phyloP scores from a whole-genome alignment of 2,329 filamentous ascomycete species.

The Ophiostoma novo-ulmi region DNA sequence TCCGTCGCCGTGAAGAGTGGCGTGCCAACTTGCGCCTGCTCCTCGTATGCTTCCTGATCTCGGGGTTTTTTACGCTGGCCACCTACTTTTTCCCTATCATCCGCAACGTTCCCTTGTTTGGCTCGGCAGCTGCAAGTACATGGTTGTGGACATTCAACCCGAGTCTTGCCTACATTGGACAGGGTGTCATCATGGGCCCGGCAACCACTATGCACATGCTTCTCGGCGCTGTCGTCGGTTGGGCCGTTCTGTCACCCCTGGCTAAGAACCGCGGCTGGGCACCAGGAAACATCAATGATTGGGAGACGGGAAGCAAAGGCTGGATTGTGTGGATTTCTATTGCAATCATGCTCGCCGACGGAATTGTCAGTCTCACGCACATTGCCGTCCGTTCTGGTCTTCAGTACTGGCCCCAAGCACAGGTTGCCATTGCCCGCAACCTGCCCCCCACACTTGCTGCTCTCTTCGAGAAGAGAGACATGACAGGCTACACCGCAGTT shows the following conservation, averaged over 20 bases:
- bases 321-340: conserved; percentile 98
- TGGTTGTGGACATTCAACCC: conserved; percentile 98
- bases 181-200: conserved; percentile 98
- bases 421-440: background rate
- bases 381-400: conserved; percentile 52
- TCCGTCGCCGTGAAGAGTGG: conserved; percentile 37
- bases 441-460: background rate
- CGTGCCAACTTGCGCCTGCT: conserved; percentile 50
- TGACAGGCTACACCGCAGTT: conserved; percentile 29
- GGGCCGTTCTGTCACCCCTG: conserved; percentile 83
- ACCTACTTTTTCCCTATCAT: conserved; percentile 88
- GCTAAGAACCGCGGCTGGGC: conserved; percentile 87
- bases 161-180: conserved; percentile 92
- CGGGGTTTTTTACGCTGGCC: conserved; percentile 65
- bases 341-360: conserved; percentile 94
- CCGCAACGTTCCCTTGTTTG: conserved; percentile 82
- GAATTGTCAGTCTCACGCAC: conserved; percentile 80
- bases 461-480: conserved; percentile 15
- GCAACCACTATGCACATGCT: conserved; percentile 95
- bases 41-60: conserved; percentile 53
- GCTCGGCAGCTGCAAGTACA: conserved; percentile 61
- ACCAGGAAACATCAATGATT: conserved; percentile 76
- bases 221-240: conserved; percentile 80
- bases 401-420: conserved; percentile 23
- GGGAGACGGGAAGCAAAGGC: conserved; percentile 89